Percentiles rank a stretch among this genome's conserved stretches.
Evolutionary conservation across 352 stramenopile species (phyloP).

Genomic region (Globisporangium canariense): DNA sequence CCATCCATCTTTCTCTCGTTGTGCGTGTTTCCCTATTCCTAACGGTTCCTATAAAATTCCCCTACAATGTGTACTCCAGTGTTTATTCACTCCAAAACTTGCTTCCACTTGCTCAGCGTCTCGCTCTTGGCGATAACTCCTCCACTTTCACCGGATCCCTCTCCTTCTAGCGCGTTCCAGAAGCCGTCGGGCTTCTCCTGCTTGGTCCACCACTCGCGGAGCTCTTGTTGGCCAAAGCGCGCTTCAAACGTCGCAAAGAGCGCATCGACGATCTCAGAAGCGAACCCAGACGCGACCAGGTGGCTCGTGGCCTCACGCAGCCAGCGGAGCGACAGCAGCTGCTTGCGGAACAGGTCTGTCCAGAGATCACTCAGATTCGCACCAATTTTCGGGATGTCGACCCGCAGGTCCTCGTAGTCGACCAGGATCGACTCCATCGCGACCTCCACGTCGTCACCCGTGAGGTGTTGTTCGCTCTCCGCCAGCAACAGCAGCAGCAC

Average conservation of each 20-base stretch:
- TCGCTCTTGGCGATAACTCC: neutral
- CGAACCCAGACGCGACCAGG: constrained; percentile 32
- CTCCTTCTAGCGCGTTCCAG: constrained; percentile 20
- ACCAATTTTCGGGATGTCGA: constrained; percentile 69
- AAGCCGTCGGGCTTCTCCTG: constrained; percentile 27
- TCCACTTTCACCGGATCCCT: neutral
- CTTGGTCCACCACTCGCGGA: constrained; percentile 57
- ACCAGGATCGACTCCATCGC: constrained; percentile 54
- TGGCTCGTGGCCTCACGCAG: constrained; percentile 22
- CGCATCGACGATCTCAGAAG: constrained; percentile 47
- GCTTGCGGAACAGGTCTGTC: constrained; percentile 54
- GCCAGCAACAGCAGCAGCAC: constrained; percentile 44
- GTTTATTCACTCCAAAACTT: constrained; percentile 15
- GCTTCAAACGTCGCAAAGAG: constrained; percentile 36
- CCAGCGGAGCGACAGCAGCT: constrained; percentile 46
- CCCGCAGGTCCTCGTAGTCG: constrained; percentile 70
- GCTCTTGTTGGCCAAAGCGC: constrained; percentile 25
- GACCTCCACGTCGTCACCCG: constrained; percentile 44
- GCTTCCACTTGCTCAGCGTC: constrained; percentile 20
- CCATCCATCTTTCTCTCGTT: neutral
- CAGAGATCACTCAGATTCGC: constrained; percentile 58
- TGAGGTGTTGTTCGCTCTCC: constrained; percentile 38
- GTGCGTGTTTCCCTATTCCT: neutral
- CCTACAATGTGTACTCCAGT: constrained; percentile 1
- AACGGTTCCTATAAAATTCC: neutral